A percentile compares a stretch with the other conserved stretches of the same genome.
phyloP scores from a whole-genome alignment of 192 early-diverging fungal species.

The Physocladia obscura region DNA sequence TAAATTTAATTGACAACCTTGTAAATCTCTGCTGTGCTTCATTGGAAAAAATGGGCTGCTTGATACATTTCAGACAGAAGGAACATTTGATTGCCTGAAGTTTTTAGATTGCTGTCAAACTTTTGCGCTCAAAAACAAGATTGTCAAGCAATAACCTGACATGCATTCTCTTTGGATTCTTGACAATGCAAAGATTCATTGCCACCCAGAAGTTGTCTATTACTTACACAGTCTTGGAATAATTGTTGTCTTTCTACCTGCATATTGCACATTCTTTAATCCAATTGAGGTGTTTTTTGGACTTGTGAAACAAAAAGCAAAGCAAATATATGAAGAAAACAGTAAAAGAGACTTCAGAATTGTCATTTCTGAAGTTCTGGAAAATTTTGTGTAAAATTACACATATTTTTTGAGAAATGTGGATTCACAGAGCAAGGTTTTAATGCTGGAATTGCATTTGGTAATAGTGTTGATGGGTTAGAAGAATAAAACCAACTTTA shows the following conservation, averaged over 20 bases:
- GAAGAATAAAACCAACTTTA: no score
- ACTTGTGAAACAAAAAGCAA: slow-evolving; percentile 6
- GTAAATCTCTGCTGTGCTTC: slow-evolving; percentile 27
- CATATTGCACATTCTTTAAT: slow-evolving; percentile 34
- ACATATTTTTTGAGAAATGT: slow-evolving; percentile 14
- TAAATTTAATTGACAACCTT: slow-evolving; percentile 4
- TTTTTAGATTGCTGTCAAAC: background rate
- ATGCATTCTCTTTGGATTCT: slow-evolving; percentile 25
- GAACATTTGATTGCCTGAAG: background rate
- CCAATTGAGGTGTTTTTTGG: slow-evolving; percentile 36
- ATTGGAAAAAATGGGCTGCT: slow-evolving; percentile 1
- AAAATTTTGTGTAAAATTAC: no score
- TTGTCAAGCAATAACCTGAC: slow-evolving; percentile 12
- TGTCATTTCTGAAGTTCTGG: background rate
- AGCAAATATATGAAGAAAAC: background rate
- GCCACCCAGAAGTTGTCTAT: background rate
- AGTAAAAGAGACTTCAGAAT: background rate
- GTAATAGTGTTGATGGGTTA: background rate
- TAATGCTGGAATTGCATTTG: background rate
- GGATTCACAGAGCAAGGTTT: background rate
- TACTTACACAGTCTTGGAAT: slow-evolving; percentile 7
- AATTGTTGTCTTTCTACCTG: slow-evolving; percentile 21
- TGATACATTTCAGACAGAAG: background rate
- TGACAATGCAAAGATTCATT: slow-evolving; percentile 31
- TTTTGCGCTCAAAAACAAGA: background rate